Conservation (phyloP, 192 early-diverging fungal species). For the Jimgerdemannia lactiflua region DNA sequence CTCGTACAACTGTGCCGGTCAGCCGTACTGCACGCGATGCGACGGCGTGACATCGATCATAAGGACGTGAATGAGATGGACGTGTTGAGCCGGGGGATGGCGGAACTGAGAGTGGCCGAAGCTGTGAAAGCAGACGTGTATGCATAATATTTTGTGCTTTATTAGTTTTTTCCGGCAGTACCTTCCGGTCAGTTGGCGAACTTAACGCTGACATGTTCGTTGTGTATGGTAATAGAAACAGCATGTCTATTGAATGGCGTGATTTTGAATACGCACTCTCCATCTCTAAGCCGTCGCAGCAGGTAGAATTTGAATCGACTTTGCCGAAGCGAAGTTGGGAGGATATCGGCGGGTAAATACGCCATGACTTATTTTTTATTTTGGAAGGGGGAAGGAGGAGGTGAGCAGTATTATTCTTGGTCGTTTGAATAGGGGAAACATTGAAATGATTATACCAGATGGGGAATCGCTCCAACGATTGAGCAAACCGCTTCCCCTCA, state of each 20-base stretch:
- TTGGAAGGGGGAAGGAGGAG: no score
- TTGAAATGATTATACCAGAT: no score
- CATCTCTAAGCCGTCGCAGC: conserved; percentile 60
- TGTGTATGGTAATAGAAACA: not conserved
- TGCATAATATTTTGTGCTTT: not conserved
- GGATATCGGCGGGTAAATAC: conserved; percentile 68
- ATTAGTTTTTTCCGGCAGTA: no score
- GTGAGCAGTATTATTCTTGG: no score
- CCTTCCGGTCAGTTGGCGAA: not conserved
- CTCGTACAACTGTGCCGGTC: conserved; percentile 38
- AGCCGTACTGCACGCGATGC: conserved; percentile 26
- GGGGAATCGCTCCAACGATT: no score
- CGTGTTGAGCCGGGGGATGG: not conserved
- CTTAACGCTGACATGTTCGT: not conserved
- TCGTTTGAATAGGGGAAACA: not conserved
- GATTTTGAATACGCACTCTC: conserved; percentile 57
- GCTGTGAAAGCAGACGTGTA: not conserved
- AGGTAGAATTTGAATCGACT: conserved; percentile 55
- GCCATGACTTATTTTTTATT: not conserved
- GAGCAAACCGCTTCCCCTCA: not conserved
- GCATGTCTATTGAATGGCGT: conserved; percentile 11
- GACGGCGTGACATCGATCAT: conserved; percentile 6
- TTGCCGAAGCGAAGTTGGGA: conserved; percentile 53
- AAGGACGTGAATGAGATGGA: not conserved
- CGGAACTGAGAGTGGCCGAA: not conserved